These are phyloP conservation scores for Pseudogymnoascus sp. DNA, from an alignment of 2,329 filamentous ascomycete species.

Conservation along the genomic window DNA sequence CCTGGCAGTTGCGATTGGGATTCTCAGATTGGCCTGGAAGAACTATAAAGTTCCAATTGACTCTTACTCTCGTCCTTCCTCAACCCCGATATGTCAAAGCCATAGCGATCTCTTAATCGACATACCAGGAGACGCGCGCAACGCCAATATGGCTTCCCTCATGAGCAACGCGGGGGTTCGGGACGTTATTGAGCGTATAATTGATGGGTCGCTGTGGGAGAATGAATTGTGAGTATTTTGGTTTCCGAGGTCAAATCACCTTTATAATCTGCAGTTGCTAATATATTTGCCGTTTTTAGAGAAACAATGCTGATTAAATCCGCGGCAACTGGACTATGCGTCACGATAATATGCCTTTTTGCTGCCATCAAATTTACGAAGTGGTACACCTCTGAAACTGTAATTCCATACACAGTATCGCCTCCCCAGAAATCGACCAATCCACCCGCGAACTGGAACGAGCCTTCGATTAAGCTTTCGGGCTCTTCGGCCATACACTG, in stretches of 20 bases:
- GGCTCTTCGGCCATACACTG: constrained; percentile 67
- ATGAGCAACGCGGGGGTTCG: neutral
- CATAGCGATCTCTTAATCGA: constrained; percentile 1
- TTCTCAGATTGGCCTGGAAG: neutral
- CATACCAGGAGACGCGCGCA: neutral
- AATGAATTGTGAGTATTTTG: neutral
- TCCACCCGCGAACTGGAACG: neutral
- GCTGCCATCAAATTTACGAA: constrained; percentile 16
- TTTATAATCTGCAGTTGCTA: neutral
- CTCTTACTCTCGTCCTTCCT: neutral
- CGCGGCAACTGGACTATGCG: neutral
- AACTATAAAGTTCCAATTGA: constrained; percentile 5
- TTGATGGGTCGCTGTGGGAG: neutral
- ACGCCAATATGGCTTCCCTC: neutral
- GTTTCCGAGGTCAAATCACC: neutral
- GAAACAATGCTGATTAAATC: neutral
- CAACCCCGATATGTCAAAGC: neutral
- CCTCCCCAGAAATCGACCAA: constrained; percentile 47
- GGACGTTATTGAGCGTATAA: neutral
- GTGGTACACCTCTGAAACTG: constrained; percentile 25
- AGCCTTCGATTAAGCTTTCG: constrained; percentile 36
- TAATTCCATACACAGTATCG: constrained; percentile 50
- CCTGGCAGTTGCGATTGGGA: neutral
- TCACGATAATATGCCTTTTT: constrained; percentile 17
- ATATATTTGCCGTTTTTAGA: neutral